These are phyloP conservation scores for Salvia splendens DNA, from an alignment of 257 asterid genomes.

Conservation along the genomic window DNA sequence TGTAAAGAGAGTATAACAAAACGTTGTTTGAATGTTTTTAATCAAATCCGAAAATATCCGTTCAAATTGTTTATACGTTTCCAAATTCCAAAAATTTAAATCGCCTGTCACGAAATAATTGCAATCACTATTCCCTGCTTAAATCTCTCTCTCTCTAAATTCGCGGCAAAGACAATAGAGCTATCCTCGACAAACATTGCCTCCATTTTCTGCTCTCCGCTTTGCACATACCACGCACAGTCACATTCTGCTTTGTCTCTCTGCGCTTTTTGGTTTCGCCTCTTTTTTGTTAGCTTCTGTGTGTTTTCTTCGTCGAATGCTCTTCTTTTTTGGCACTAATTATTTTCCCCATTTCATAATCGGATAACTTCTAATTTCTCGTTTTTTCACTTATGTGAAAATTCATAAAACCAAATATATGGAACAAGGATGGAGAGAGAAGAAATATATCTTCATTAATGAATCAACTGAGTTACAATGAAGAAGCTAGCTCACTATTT, in stretches of 20 bases:
- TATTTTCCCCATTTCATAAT: constrained; percentile 6
- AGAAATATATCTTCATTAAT: no score
- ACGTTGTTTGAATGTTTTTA: no score
- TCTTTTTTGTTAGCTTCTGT: constrained; percentile 26
- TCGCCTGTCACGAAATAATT: constrained; percentile 8
- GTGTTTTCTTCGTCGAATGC: constrained; percentile 28
- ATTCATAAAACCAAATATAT: no score
- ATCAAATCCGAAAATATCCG: constrained; percentile 25
- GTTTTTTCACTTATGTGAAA: no score
- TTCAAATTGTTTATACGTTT: constrained; percentile 19
- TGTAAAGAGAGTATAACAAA: no score
- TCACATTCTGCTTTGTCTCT: constrained; percentile 19
- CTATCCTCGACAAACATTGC: constrained; percentile 40
- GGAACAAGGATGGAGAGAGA: no score
- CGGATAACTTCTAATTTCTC: background rate
- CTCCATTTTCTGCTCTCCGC: constrained; percentile 28
- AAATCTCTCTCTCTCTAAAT: constrained; percentile 28
- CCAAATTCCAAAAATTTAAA: background rate
- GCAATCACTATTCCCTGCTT: background rate
- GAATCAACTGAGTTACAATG: no score
- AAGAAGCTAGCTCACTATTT: no score
- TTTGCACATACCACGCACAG: constrained; percentile 12
- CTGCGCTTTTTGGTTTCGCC: constrained; percentile 20
- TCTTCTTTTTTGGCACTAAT: constrained; percentile 22
- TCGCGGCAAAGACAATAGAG: constrained; percentile 30